phyloP scores from a whole-genome alignment of 2,329 filamentous ascomycete species.

The Penicillium sp. region DNA sequence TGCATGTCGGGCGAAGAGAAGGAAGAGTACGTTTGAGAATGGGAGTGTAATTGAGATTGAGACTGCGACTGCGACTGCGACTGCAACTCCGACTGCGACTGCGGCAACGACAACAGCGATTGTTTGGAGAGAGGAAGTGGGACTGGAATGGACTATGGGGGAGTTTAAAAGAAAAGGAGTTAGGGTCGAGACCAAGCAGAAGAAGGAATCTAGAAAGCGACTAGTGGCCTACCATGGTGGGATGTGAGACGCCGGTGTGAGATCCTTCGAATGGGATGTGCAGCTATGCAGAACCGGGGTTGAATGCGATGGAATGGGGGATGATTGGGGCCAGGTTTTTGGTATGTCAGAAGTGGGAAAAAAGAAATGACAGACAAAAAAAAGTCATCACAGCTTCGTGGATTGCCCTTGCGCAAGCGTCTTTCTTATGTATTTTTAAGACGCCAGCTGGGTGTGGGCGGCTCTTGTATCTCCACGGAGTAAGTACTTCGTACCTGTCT shows the following conservation, averaged over 20 bases:
- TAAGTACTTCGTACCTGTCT: neutral
- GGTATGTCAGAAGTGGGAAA: neutral
- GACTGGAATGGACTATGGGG: constrained; percentile 20
- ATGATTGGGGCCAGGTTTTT: neutral
- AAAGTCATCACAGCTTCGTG: neutral
- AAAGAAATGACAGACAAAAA: neutral
- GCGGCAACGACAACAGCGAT: neutral
- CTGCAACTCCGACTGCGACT: neutral
- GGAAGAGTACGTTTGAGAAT: constrained; percentile 3
- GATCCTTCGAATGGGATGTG: constrained; percentile 13
- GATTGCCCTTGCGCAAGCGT: constrained; percentile 3
- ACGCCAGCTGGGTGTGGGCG: too few relatives aligned
- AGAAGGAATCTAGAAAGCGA: constrained; percentile 16
- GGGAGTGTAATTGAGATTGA: neutral
- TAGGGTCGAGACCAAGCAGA: neutral
- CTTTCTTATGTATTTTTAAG: constrained; percentile 5
- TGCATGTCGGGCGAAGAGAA: constrained; percentile 23
- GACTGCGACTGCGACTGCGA: neutral
- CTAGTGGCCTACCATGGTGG: constrained; percentile 19
- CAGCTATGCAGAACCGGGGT: constrained; percentile 5
- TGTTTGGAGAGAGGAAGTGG: constrained; percentile 7
- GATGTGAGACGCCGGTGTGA: constrained; percentile 21
- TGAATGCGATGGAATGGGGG: too few relatives aligned
- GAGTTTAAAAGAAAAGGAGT: constrained; percentile 16
- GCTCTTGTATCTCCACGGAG: too few relatives aligned